A percentile compares a stretch with the other conserved stretches of the same genome.
These are phyloP conservation scores for Salix exigua DNA, from an alignment of 345 rosid genomes.

Conservation along the genomic window DNA sequence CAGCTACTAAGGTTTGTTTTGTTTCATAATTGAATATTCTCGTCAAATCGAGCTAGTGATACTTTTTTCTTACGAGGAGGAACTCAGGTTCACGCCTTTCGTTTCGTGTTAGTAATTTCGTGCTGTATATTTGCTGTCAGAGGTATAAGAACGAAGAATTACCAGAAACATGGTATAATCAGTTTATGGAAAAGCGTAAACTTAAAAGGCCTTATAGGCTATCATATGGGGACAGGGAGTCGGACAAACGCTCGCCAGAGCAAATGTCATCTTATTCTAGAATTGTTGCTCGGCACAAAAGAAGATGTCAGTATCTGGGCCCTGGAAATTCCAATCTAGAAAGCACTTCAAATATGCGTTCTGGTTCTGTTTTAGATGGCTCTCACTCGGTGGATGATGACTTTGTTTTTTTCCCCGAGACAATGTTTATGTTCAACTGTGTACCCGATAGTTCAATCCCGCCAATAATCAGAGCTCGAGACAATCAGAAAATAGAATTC, in stretches of 20 bases:
- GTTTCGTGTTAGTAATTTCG: no score
- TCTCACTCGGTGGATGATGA: constrained; percentile 51
- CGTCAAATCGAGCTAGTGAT: no score
- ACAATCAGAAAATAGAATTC: constrained; percentile 46
- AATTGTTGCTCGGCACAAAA: constrained; percentile 57
- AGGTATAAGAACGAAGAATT: constrained; percentile 70
- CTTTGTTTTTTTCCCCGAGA: constrained; percentile 64
- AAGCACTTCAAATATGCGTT: constrained; percentile 30
- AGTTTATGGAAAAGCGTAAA: constrained; percentile 60
- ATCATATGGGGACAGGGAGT: constrained; percentile 56
- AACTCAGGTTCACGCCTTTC: no score
- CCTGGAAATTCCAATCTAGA: constrained; percentile 32
- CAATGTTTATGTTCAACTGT: constrained; percentile 67
- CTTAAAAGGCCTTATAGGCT: constrained; percentile 49
- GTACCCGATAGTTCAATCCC: constrained; percentile 79
- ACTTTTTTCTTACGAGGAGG: no score
- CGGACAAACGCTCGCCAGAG: constrained; percentile 68
- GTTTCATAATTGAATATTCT: no score
- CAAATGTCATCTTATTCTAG: constrained; percentile 68
- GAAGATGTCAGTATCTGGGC: constrained; percentile 48
- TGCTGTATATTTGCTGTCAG: constrained; percentile 27
- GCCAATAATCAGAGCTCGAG: constrained; percentile 32
- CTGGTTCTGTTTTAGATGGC: constrained; percentile 43
- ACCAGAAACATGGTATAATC: constrained; percentile 89
- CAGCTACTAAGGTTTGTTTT: constrained; percentile 44